Evolutionary conservation across 768 basidiomycete genomes (phyloP).

Genomic region (Psilocybe subaeruginosa): DNA sequence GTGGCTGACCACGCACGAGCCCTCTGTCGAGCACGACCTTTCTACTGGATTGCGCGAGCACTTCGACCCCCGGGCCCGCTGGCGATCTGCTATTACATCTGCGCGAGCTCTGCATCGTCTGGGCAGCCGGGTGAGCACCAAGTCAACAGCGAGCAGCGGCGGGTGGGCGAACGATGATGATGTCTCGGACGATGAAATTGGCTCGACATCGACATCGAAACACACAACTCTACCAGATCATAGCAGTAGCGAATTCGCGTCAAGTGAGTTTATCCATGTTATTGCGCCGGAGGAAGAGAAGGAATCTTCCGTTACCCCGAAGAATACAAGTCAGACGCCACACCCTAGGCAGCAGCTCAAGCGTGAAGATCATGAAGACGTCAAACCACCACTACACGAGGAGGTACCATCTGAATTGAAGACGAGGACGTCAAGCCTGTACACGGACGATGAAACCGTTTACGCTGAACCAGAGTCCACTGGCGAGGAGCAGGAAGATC

Average conservation of each 20-base stretch:
- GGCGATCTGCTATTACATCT: slow-evolving; percentile 70
- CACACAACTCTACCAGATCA: background rate
- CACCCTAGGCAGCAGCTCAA: slow-evolving; percentile 3
- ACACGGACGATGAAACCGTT: background rate
- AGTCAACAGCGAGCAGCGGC: slow-evolving; percentile 17
- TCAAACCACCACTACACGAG: background rate
- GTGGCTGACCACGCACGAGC: slow-evolving; percentile 75
- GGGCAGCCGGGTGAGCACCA: slow-evolving; percentile 30
- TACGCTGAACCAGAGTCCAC: slow-evolving; percentile 6
- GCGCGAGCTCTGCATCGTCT: slow-evolving; percentile 47
- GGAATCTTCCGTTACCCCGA: slow-evolving; percentile 4
- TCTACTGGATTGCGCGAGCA: slow-evolving; percentile 73
- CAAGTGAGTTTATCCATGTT: slow-evolving; percentile 46
- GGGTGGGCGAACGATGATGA: slow-evolving; percentile 28
- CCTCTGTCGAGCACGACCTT: slow-evolving; percentile 77
- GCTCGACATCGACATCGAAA: background rate
- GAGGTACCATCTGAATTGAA: background rate
- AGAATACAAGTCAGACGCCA: background rate
- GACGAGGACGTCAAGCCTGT: background rate
- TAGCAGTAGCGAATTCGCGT: slow-evolving; percentile 30
- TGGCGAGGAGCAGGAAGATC: background rate
- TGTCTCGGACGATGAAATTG: slow-evolving; percentile 33
- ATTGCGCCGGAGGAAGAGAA: slow-evolving; percentile 27
- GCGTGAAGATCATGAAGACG: slow-evolving; percentile 1
- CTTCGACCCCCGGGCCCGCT: slow-evolving; percentile 76